Evolutionary conservation across 2,329 filamentous ascomycete genomes (phyloP), one percentile per base, ranked within the genome.

Genomic region (Cercospora sp.): DNA sequence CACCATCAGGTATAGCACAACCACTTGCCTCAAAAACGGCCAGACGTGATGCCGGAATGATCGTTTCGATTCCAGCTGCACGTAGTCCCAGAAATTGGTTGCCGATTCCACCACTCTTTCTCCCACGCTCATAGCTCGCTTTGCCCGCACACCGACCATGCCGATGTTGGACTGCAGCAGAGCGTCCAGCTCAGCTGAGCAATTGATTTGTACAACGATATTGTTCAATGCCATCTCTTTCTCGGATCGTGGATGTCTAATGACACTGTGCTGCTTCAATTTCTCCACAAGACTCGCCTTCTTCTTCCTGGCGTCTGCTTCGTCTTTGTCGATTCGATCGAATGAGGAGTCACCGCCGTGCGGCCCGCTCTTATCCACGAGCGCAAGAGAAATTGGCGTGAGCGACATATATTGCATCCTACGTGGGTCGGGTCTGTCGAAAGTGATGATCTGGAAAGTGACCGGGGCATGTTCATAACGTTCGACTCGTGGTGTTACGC

Each of bases 321-420:
- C 90, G 68, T 90, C 90, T 2, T 88, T 87, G 75, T 96, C 91
- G 13, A 90, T 85, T 42, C 85, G 87, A 65, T 86, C 84, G 16
- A 83, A 81, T 8, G 82, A 77, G 18, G 78, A 73, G 60, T 79
- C 76, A 31, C 72, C 74, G 9, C 70, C 75, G 71, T 78, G 81
- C 36, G 73, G 72, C 60, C 76, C 82, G 66, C 72, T 83, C 74
- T 94, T 93, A 76, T 94, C 91, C 2, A 87, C 91, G 13, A 99
- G 83, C 0, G 93, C 93, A 51, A 99, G 84, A 0, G 93, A 90
- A 62, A 99, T 98, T 0, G 95, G 94, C 30, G 89, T 87, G 20
- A 97, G 84, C 0, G 95, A 99, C 73, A 98, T 90, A 79, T 98
- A 99, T 80, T 99, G 94, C 95, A 99, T 98, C 65, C 89, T 88